A percentile compares a stretch with the other conserved stretches of the same genome.
Conservation (phyloP, 2,329 filamentous ascomycete species). For the Pseudohalonectria lignicola region DNA sequence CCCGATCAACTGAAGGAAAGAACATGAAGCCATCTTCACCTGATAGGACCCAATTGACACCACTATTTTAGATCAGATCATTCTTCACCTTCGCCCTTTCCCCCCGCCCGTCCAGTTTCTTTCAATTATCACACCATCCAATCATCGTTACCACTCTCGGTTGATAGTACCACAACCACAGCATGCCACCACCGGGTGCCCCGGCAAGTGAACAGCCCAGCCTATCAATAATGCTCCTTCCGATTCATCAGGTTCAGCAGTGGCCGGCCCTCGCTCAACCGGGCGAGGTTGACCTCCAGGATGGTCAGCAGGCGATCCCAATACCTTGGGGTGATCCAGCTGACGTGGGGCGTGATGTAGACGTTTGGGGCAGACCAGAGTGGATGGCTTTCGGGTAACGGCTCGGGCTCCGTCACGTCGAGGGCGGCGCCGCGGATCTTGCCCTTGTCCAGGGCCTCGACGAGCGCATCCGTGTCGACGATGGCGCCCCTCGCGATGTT, state of each 20-base stretch:
- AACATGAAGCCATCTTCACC: no score
- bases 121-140: no score
- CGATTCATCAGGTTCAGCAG: slow-evolving; percentile 29
- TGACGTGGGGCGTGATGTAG: slow-evolving; percentile 46
- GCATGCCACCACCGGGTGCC: no score
- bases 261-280: slow-evolving; percentile 22
- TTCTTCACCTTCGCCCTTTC: no score
- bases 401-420: slow-evolving; percentile 73
- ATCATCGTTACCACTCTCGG: no score
- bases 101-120: no score
- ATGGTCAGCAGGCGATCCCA: slow-evolving; percentile 28
- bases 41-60: no score
- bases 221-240: slow-evolving; percentile 20
- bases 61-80: no score
- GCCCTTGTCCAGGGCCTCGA: slow-evolving; percentile 42
- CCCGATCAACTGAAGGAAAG: no score
- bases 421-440: slow-evolving; percentile 53
- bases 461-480: slow-evolving; percentile 41
- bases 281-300: slow-evolving; percentile 26
- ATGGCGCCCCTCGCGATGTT: slow-evolving; percentile 58
- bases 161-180: no score
- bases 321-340: slow-evolving; percentile 28
- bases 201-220: no score
- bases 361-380: slow-evolving; percentile 62
- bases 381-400: slow-evolving; percentile 54